Conservation (phyloP, 495 filamentous ascomycete species). For the Annulohypoxylon stygium region DNA sequence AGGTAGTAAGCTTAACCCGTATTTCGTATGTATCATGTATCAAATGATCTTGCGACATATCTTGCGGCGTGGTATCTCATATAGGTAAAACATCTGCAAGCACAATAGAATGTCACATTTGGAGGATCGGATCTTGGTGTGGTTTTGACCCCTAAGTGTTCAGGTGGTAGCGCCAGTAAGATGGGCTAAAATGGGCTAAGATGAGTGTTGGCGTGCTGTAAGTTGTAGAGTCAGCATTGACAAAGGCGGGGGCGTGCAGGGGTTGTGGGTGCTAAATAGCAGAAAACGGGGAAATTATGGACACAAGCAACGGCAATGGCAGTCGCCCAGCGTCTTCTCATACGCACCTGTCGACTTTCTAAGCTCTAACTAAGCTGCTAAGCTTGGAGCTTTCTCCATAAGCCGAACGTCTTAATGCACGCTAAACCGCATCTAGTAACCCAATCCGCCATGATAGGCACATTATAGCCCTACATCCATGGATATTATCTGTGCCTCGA, state of each 20-base stretch:
- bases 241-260: constrained; percentile 53
- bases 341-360: background rate
- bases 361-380: constrained; percentile 4
- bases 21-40: constrained; percentile 1
- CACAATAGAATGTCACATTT: constrained; percentile 13
- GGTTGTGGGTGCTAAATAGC: constrained; percentile 25
- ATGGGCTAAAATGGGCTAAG: background rate
- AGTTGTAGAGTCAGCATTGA: constrained; percentile 50
- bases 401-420: constrained; percentile 19
- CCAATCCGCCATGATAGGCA: constrained; percentile 8
- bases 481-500: background rate
- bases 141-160: background rate
- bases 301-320: constrained; percentile 35
- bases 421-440: constrained; percentile 30
- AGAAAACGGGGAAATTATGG: constrained; percentile 40
- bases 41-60: constrained; percentile 13
- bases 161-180: background rate
- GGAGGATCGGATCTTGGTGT: background rate
- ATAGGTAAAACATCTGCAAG: constrained; percentile 10
- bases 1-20: too few relatives aligned
- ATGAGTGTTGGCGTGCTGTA: background rate
- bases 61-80: background rate
- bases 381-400: background rate
- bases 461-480: too few relatives aligned
- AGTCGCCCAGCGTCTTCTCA: background rate